Conservation (phyloP, 2,329 filamentous ascomycete species). For the Bipolaris sorokiniana region DNA sequence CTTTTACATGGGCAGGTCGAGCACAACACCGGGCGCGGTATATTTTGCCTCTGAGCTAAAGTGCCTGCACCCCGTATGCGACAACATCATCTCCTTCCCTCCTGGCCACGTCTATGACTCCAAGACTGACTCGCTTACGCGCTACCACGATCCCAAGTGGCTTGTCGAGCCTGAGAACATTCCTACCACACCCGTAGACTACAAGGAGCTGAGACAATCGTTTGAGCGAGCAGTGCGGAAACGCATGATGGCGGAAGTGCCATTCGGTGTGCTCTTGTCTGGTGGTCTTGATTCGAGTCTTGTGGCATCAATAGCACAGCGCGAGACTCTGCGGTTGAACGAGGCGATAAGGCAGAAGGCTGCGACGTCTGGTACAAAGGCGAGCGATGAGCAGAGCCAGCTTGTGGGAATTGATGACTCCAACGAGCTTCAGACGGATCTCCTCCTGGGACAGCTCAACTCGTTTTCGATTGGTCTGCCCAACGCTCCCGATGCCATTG, state of each 20-base stretch:
- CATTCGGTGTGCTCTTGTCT: conserved; percentile 93
- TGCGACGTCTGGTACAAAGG: conserved; percentile 43
- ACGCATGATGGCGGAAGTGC: conserved; percentile 97
- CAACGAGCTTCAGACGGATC: conserved; percentile 85
- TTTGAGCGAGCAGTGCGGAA: conserved; percentile 94
- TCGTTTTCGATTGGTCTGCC: conserved; percentile 98
- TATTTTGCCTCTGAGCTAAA: conserved; percentile 99
- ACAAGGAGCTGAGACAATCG: conserved; percentile 78
- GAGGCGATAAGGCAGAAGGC: conserved; percentile 60
- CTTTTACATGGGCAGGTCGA: conserved; percentile 92
- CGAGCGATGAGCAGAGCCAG: conserved; percentile 46
- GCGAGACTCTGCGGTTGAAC: conserved; percentile 82
- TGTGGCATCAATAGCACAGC: conserved; percentile 92
- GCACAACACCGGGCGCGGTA: conserved; percentile 78
- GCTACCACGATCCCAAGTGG: conserved; percentile 93
- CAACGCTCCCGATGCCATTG: conserved; percentile 88
- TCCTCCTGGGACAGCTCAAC: conserved; percentile 92
- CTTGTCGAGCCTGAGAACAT: conserved; percentile 78
- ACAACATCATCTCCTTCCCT: conserved; percentile 92
- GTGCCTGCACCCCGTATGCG: conserved; percentile 89
- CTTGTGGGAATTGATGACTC: conserved; percentile 95
- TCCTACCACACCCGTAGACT: conserved; percentile 80
- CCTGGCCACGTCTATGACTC: conserved; percentile 97
- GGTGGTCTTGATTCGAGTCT: conserved; percentile 95
- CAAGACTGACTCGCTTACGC: conserved; percentile 79